Evolutionary conservation across 305 asterid species (phyloP).

Genomic region (Plantago lanceolata): DNA sequence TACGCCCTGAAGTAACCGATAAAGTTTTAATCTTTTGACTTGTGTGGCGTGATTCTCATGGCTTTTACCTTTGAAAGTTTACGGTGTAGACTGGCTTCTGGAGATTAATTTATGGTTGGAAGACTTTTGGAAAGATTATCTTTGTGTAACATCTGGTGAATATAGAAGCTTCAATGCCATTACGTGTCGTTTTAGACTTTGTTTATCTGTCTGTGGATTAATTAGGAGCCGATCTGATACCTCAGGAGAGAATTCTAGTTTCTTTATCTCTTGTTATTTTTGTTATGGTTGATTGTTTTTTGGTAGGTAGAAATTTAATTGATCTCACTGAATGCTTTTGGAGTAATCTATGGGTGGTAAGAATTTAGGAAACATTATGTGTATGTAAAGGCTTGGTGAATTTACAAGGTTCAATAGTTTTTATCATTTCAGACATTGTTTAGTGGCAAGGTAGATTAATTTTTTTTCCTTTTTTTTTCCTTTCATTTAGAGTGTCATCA

Average conservation of each 20-base stretch:
- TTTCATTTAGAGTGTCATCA: slow-evolving; percentile 6
- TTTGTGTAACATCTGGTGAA: not conserved
- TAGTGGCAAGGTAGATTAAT: slow-evolving; percentile 13
- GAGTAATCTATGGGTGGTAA: not conserved
- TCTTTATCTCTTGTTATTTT: not conserved
- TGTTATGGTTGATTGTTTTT: not conserved
- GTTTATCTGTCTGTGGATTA: slow-evolving; percentile 14
- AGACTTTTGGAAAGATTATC: not conserved
- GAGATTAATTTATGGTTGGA: too few relatives aligned
- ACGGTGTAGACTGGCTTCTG: too few relatives aligned
- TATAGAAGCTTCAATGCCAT: slow-evolving; percentile 20
- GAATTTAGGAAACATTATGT: too few relatives aligned
- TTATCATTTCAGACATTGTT: slow-evolving; percentile 4
- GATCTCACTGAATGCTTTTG: not conserved
- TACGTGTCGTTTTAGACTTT: slow-evolving; percentile 1
- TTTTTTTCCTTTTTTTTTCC: slow-evolving; percentile 9
- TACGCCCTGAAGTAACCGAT: not conserved
- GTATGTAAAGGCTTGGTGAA: not conserved
- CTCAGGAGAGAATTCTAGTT: not conserved
- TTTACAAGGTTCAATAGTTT: slow-evolving; percentile 21
- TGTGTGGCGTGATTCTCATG: too few relatives aligned
- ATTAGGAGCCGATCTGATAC: slow-evolving; percentile 52
- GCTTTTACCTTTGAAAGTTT: too few relatives aligned
- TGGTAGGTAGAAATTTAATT: not conserved
- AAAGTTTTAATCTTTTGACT: too few relatives aligned